Evolutionary conservation across 768 basidiomycete species (phyloP), one percentile per base, ranked within the genome.

Genomic region (Infundibulicybe gibba): DNA sequence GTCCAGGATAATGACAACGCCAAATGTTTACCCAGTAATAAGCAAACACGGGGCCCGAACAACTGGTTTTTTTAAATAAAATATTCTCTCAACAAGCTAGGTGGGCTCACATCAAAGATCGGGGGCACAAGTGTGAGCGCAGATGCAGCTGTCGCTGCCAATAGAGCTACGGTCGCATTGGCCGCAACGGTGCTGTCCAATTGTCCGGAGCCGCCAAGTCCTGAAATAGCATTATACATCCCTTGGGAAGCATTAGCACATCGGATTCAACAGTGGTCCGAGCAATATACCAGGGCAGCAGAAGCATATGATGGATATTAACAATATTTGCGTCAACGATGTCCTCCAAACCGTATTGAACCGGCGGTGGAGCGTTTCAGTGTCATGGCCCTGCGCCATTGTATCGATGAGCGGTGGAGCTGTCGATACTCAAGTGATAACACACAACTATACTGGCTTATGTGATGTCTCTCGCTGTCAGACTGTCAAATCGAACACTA

Each of bases 211-310:
- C 61, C 61, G 15, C 61, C 60, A 12, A 63, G 48, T 19, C 61
- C 61, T 21, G 50, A 45, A 33, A 63, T 63, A 16, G 61, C 61
- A 30, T 63, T 63, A 37, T 63, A 63, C 61, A 63, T 63, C 32
- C 61, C 61, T 63, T 32, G 25, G n/a, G 12, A 4, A 40, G 25
- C 13, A 17, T 41, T 13, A 32, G 15, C 31, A 25, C 16, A 17
- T 41, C 43, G 32, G 25, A 9, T 17, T 43, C 21, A 43, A 25
- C 37, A 16, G 10, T n/a, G 8, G 31, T 32, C 32, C 14, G 6
- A 10, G 35, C 4, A 6, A 38, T 19, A 10, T 48, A 60, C 61
- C 61, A 40, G 61, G 61, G 35, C 61, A 63, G 37, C 60, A 61
- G 44, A 63, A 61, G 25, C 61, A 63, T 10, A 63, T 50, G 30